These are phyloP conservation scores for Calonectria fujianensis DNA, from an alignment of 2,329 filamentous ascomycete genomes.

Conservation along the genomic window DNA sequence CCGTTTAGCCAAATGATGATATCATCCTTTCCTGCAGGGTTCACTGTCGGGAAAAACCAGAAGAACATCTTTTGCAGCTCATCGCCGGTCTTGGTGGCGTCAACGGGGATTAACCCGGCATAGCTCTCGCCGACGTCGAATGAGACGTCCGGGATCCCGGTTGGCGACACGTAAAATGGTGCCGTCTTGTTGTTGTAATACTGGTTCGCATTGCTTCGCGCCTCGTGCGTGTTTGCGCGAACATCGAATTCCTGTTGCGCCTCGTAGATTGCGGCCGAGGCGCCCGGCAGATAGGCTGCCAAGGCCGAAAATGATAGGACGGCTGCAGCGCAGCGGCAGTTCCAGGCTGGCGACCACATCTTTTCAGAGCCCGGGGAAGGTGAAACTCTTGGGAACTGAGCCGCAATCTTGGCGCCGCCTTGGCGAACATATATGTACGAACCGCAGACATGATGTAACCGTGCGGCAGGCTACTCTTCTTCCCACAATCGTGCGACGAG, in stretches of 20 bases:
- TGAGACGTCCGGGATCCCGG: constrained; percentile 27
- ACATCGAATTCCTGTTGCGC: constrained; percentile 6
- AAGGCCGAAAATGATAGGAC: background rate
- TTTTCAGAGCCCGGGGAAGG: background rate
- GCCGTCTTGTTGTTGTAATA: constrained; percentile 34
- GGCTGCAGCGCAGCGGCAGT: constrained; percentile 7
- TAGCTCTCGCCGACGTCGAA: constrained; percentile 43
- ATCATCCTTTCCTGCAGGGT: constrained; percentile 50
- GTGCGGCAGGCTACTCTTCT: background rate
- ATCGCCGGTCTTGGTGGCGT: constrained; percentile 30
- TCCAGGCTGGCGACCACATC: constrained; percentile 10
- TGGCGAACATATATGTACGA: constrained; percentile 9
- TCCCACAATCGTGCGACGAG: background rate
- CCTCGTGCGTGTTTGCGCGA: background rate
- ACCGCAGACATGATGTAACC: background rate
- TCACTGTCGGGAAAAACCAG: constrained; percentile 51
- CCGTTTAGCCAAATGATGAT: constrained; percentile 51
- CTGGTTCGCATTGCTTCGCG: constrained; percentile 16
- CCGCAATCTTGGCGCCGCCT: background rate
- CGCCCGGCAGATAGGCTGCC: background rate
- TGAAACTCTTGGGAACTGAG: background rate
- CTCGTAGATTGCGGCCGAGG: background rate
- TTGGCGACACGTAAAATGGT: constrained; percentile 23
- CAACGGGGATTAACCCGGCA: constrained; percentile 36
- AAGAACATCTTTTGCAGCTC: constrained; percentile 49